Percentiles rank a stretch among this genome's conserved stretches.
Conservation (phyloP, 345 rosid species). For the Populus pruinosa region DNA sequence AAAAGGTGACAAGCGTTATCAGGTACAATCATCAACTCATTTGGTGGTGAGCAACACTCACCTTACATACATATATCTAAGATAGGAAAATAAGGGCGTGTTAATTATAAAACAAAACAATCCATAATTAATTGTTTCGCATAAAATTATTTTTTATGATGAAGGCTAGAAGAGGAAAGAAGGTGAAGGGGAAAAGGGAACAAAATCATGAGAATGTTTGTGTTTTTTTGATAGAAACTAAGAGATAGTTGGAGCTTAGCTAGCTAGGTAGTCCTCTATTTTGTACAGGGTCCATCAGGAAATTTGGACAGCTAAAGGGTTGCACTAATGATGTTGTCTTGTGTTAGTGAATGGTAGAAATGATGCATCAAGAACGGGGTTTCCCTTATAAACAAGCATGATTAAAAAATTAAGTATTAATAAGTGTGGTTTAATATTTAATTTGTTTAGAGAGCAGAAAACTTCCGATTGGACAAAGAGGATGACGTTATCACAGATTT, state of each 20-base stretch:
- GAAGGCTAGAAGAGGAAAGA: slow-evolving; percentile 1
- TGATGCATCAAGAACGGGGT: slow-evolving; percentile 74
- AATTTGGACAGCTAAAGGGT: slow-evolving; percentile 55
- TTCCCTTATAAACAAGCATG: slow-evolving; percentile 15
- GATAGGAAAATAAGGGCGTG: slow-evolving; percentile 23
- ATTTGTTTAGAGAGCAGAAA: background rate
- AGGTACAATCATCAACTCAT: slow-evolving; percentile 44
- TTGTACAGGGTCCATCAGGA: slow-evolving; percentile 26
- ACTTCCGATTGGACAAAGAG: slow-evolving; percentile 6
- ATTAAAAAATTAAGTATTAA: background rate
- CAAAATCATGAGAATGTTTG: slow-evolving; percentile 17
- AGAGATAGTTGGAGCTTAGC: slow-evolving; percentile 22
- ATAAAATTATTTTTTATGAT: background rate
- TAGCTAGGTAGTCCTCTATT: background rate
- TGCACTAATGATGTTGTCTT: slow-evolving; percentile 81
- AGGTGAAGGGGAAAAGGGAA: slow-evolving; percentile 21
- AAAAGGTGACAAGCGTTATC: slow-evolving; percentile 43
- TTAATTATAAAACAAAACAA: slow-evolving; percentile 9
- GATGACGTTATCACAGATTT: slow-evolving; percentile 35
- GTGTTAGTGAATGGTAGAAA: slow-evolving; percentile 80
- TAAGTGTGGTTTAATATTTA: background rate
- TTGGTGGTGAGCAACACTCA: slow-evolving; percentile 46
- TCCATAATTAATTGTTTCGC: background rate
- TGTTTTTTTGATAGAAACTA: slow-evolving; percentile 21
- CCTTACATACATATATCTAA: slow-evolving; percentile 2